Evolutionary conservation across 257 asterid species (phyloP).

Genomic region (Paraleonurus japonicus): DNA sequence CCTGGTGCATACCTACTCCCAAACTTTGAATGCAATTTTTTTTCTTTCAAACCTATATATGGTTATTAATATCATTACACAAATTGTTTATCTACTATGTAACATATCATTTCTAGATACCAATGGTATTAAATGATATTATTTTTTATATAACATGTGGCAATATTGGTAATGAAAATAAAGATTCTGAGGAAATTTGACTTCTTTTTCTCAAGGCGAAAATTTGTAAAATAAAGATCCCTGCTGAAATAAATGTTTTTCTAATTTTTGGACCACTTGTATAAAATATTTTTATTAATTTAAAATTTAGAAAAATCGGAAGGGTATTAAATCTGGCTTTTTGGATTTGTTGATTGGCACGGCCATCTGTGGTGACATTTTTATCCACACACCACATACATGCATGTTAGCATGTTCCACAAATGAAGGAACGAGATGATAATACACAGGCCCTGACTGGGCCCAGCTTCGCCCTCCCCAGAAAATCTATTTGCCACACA

Average conservation of each 20-base stretch:
- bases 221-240: no score
- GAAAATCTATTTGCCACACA: no score
- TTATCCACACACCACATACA: neutral
- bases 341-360: no score
- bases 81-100: no score
- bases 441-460: neutral
- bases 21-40: neutral
- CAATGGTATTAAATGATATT: no score
- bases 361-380: no score
- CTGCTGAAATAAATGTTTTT: neutral
- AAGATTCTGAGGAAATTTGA: no score
- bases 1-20: neutral
- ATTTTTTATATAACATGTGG: no score
- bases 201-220: no score
- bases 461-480: neutral
- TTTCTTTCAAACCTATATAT: neutral
- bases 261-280: neutral
- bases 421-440: neutral
- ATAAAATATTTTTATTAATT: no score
- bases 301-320: neutral
- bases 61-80: neutral
- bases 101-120: neutral
- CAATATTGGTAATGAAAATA: no score
- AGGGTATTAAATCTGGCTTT: no score
- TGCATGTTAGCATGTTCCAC: neutral